A percentile compares a stretch with the other conserved stretches of the same genome.
Evolutionary conservation across 352 stramenopile species (phyloP).

Genomic region (Phytophthora foliorum): DNA sequence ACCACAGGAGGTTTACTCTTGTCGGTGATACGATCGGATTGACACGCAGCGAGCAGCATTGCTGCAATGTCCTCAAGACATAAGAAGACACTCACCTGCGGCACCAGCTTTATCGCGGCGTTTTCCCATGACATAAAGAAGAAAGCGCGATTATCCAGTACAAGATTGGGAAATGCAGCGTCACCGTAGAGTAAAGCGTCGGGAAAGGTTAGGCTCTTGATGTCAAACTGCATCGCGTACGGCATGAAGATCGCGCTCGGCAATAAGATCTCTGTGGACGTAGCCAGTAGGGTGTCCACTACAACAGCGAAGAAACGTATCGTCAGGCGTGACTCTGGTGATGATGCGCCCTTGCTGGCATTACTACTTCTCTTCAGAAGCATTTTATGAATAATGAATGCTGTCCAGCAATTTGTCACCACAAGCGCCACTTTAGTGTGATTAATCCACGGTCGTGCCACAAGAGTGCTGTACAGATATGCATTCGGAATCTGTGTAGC

Average conservation of each 20-base stretch:
- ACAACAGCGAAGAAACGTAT: constrained; percentile 23
- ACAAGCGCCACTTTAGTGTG: constrained; percentile 50
- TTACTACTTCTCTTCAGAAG: neutral
- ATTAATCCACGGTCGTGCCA: constrained; percentile 63
- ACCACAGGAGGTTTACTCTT: neutral
- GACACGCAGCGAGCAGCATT: constrained; percentile 17
- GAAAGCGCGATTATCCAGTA: constrained; percentile 58
- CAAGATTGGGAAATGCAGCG: constrained; percentile 48
- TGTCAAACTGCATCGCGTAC: constrained; percentile 41
- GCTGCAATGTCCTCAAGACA: constrained; percentile 35
- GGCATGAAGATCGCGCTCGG: constrained; percentile 22
- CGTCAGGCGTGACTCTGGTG: neutral
- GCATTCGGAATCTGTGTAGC: constrained; percentile 50
- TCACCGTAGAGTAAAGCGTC: constrained; percentile 51
- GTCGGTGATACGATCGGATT: neutral
- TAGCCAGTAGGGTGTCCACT: constrained; percentile 15
- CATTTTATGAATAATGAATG: constrained; percentile 28
- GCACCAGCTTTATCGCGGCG: constrained; percentile 41
- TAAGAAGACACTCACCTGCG: constrained; percentile 48
- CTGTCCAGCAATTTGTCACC: constrained; percentile 49
- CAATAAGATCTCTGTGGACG: constrained; percentile 9
- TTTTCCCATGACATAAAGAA: constrained; percentile 40
- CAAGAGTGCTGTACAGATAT: constrained; percentile 51
- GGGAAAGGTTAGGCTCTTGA: constrained; percentile 41
- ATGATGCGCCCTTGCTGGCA: neutral